phyloP scores from a whole-genome alignment of 495 filamentous ascomycete species.

The Aspergillus ostianus region DNA sequence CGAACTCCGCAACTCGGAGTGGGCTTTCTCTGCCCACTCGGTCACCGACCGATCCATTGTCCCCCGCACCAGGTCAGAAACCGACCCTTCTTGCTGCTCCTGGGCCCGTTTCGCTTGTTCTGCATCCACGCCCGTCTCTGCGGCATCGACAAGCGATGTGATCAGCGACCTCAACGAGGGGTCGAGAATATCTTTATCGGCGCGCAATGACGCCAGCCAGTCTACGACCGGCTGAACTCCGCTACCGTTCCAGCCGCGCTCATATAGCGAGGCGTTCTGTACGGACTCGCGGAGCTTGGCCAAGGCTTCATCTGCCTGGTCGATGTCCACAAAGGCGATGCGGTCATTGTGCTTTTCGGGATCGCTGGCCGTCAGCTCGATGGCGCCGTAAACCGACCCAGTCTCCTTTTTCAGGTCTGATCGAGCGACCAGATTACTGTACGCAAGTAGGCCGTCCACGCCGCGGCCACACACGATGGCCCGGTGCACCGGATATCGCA shows the following conservation, averaged over 20 bases:
- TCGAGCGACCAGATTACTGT: constrained; percentile 44
- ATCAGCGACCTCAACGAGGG: constrained; percentile 64
- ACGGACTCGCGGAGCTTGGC: constrained; percentile 64
- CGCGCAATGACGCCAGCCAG: constrained; percentile 60
- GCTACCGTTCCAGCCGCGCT: constrained; percentile 70
- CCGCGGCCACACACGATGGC: constrained; percentile 73
- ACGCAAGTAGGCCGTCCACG: constrained; percentile 50
- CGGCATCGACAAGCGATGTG: constrained; percentile 59
- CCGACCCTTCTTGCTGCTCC: constrained; percentile 30
- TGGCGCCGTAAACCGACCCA: constrained; percentile 51
- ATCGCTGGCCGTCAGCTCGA: constrained; percentile 47
- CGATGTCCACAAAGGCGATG: constrained; percentile 54
- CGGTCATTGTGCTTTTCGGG: constrained; percentile 27
- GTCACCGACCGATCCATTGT: constrained; percentile 57
- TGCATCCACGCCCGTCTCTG: constrained; percentile 51
- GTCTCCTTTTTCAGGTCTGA: constrained; percentile 35
- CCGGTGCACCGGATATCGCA: constrained; percentile 84
- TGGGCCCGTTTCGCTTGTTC: constrained; percentile 45
- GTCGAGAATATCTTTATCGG: constrained; percentile 49
- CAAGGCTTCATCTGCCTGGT: constrained; percentile 56
- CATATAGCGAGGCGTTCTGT: constrained; percentile 65
- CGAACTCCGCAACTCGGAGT: constrained; percentile 76
- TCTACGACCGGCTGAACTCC: constrained; percentile 61
- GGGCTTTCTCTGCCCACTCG: constrained; percentile 73
- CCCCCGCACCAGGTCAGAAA: constrained; percentile 42